Evolutionary conservation across 2,329 filamentous ascomycete genomes (phyloP).

Genomic region (Rutstroemia sp.): DNA sequence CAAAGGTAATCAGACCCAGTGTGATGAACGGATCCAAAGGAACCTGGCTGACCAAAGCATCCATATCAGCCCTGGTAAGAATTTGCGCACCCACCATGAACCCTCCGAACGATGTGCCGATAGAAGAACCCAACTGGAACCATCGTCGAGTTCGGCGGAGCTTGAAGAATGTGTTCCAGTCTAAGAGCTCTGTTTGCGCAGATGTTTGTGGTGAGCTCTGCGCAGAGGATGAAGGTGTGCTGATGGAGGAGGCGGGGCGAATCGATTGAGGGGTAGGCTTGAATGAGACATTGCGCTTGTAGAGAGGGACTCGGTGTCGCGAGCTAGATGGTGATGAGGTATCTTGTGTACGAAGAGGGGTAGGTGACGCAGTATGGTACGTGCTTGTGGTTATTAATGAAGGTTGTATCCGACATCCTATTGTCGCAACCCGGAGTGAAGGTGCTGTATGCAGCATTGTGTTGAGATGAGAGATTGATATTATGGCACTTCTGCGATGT

Average conservation of each 20-base stretch:
- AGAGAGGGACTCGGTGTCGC: constrained; percentile 19
- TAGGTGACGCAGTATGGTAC: constrained; percentile 19
- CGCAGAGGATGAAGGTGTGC: constrained; percentile 11
- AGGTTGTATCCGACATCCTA: constrained; percentile 27
- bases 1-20: constrained; percentile 71
- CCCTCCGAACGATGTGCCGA: constrained; percentile 54
- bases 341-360: constrained; percentile 17
- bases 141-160: constrained; percentile 79
- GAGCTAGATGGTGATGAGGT: constrained; percentile 5
- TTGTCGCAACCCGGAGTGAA: constrained; percentile 25
- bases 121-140: constrained; percentile 73
- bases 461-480: background rate
- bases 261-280: constrained; percentile 9
- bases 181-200: constrained; percentile 33
- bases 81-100: constrained; percentile 57
- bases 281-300: constrained; percentile 26
- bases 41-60: constrained; percentile 61
- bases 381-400: constrained; percentile 22
- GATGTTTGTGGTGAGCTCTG: constrained; percentile 9
- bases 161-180: constrained; percentile 91
- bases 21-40: constrained; percentile 85
- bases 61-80: constrained; percentile 64
- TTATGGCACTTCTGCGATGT: constrained; percentile 2
- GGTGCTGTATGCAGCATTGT: constrained; percentile 27
- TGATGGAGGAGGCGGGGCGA: constrained; percentile 17